These are phyloP conservation scores for Sporisorium graminicola DNA, from an alignment of 1,284 basidiomycete species.

Conservation along the genomic window DNA sequence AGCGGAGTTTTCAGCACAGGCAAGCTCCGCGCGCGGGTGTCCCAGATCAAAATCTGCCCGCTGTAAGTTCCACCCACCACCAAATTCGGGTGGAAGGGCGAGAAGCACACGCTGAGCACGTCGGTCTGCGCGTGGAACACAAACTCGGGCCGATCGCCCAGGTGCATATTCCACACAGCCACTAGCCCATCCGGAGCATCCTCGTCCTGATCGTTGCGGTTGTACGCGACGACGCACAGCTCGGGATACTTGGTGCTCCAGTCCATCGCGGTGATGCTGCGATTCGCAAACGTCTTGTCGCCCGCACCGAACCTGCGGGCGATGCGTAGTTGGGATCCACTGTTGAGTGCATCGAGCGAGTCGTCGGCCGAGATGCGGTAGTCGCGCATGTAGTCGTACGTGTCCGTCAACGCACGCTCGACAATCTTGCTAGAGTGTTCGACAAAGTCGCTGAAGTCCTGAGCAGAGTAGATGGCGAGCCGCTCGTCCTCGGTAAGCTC, in stretches of 20 bases:
- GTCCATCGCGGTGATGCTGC: slow-evolving; percentile 94
- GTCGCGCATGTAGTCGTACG: slow-evolving; percentile 95
- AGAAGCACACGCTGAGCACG: slow-evolving; percentile 94
- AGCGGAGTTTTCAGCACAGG: slow-evolving; percentile 96
- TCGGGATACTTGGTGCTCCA: slow-evolving; percentile 99
- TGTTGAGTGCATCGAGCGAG: slow-evolving; percentile 72
- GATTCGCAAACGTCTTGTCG: slow-evolving; percentile 74
- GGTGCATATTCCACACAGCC: slow-evolving; percentile 95
- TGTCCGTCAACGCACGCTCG: slow-evolving; percentile 93
- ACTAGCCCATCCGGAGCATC: slow-evolving; percentile 87
- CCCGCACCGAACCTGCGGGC: slow-evolving; percentile 52
- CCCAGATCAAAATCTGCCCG: slow-evolving; percentile 97
- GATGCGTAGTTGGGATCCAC: slow-evolving; percentile 40
- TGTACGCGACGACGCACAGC: slow-evolving; percentile 92
- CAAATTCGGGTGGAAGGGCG: slow-evolving; percentile 96
- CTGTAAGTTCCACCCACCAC: slow-evolving; percentile 98
- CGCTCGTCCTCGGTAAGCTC: slow-evolving; percentile 88
- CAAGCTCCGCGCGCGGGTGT: slow-evolving; percentile 88
- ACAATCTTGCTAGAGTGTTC: slow-evolving; percentile 95
- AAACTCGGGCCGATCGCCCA: slow-evolving; percentile 94
- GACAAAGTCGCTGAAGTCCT: slow-evolving; percentile 92
- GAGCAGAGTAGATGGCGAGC: slow-evolving; percentile 81
- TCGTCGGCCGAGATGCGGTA: slow-evolving; percentile 85
- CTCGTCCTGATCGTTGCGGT: slow-evolving; percentile 88
- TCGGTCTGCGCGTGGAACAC: slow-evolving; percentile 98